Evolutionary conservation across 2,329 filamentous ascomycete species (phyloP), one percentile per base, ranked within the genome.

Genomic region (Trichoderma koningii): DNA sequence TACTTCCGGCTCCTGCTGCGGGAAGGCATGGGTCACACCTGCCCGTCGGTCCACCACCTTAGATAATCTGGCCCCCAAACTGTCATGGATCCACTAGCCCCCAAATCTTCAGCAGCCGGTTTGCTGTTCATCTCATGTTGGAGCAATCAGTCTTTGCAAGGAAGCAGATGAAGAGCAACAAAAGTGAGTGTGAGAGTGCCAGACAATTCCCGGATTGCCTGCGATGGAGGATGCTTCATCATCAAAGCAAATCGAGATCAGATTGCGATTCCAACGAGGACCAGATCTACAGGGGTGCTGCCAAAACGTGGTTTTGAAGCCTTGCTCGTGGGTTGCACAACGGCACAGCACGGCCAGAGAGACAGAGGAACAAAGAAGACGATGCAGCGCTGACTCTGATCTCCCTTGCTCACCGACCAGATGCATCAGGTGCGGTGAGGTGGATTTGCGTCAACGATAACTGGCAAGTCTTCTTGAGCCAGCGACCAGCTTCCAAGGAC

Each of bases 11-110:
- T 34, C 56, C 56, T 28, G 52, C 52, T n/a, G 52, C 52, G 52
- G 52, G 52, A 55, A 51, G 45, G 34, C 48, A 52, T 44, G 47
- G 48, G 47, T 23, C 47, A 48, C 38, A 34, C 59, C 21, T 52
- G 23, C 48, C 59, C 23, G 41, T 34, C 41, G 21, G 51, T 14
- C 26, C 59, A 30, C 59, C 23, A 30, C 48, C 15, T 44, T 26
- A 30, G 50, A 41, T 63, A 45, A 47, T 64, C 52, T 56, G 45
- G 61, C 61, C 61, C 61, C 61, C 61, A 64, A 63, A 42, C 19
- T 3, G 7, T 21, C 21, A 23, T 23, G 21, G 21, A 23, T 23
- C 19, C 51, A 50, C 34, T 64, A 50, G 61, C 61, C 61, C 61
- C 30, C 61, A 64, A 56, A 47, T 48, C 51, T 56, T 30, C 44